Conservation (phyloP, 164 flowering plant genomes). For the Tinospora cordifolia region DNA sequence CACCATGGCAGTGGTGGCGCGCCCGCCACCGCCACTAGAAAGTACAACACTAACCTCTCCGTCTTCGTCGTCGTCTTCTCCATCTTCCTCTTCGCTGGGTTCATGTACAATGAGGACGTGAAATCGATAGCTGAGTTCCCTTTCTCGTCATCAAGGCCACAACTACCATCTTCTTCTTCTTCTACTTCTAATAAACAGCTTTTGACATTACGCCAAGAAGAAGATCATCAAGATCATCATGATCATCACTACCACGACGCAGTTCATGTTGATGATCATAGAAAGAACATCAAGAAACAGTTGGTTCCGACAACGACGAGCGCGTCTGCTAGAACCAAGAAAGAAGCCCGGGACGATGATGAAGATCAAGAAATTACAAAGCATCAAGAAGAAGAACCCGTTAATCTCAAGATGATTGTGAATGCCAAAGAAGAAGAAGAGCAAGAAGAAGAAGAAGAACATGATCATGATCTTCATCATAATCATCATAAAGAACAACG, state of each 20-base stretch:
- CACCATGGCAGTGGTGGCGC: constrained; percentile 10
- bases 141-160: constrained; percentile 47
- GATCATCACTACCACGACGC: no score
- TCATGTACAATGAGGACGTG: constrained; percentile 94
- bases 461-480: no score
- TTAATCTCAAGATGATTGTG: constrained; percentile 10
- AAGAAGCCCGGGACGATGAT: constrained; percentile 23
- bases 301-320: background rate
- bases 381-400: constrained; percentile 15
- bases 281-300: background rate
- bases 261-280: background rate
- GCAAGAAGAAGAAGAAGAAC: background rate
- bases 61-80: constrained; percentile 64
- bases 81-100: constrained; percentile 66
- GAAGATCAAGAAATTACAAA: background rate
- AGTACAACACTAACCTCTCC: constrained; percentile 57
- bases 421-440: background rate
- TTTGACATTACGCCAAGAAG: no score
- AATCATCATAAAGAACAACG: background rate
- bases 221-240: no score
- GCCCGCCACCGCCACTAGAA: constrained; percentile 22
- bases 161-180: background rate
- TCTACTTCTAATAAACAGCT: no score
- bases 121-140: constrained; percentile 90
- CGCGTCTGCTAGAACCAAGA: constrained; percentile 18